phyloP scores from a whole-genome alignment of 495 filamentous ascomycete species.

The Halenospora varia region DNA sequence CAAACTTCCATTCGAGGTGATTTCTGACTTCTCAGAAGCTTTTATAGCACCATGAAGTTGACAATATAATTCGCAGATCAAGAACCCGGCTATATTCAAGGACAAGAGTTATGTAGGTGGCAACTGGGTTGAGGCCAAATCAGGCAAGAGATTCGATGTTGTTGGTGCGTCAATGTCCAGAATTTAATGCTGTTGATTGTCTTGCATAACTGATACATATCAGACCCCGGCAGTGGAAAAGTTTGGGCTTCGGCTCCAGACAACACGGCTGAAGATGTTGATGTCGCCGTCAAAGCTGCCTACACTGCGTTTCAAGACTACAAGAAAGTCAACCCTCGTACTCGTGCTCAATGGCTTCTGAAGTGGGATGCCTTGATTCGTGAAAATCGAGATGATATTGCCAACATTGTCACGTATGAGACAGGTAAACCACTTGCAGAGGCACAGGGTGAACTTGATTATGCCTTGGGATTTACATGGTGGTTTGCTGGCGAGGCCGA shows the following conservation, averaged over 20 bases:
- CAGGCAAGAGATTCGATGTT: conserved; percentile 62
- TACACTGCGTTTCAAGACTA: conserved; percentile 59
- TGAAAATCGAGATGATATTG: conserved; percentile 49
- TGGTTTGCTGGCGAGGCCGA: conserved; percentile 70
- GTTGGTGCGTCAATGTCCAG: conserved; percentile 39
- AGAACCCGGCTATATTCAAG: conserved; percentile 54
- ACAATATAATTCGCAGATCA: conserved; percentile 39
- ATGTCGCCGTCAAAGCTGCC: conserved; percentile 53
- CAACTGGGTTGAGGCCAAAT: conserved; percentile 59
- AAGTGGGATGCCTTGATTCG: conserved; percentile 54
- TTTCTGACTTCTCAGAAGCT: background rate
- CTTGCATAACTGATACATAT: background rate
- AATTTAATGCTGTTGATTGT: too few species aligned
- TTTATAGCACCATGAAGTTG: conserved; percentile 3
- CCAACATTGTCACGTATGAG: conserved; percentile 57
- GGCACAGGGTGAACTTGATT: conserved; percentile 55
- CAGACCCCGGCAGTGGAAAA: conserved; percentile 62
- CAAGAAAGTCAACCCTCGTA: conserved; percentile 54
- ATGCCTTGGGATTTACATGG: conserved; percentile 56
- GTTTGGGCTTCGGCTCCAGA: conserved; percentile 62
- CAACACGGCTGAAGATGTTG: conserved; percentile 57
- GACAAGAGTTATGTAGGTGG: conserved; percentile 57
- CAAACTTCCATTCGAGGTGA: conserved; percentile 21
- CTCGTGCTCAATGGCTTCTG: conserved; percentile 58
- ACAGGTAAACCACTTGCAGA: conserved; percentile 62